A percentile compares a stretch with the other conserved stretches of the same genome.
Evolutionary conservation across 148 eudicot species (phyloP).

Genomic region (Silene uniflora): DNA sequence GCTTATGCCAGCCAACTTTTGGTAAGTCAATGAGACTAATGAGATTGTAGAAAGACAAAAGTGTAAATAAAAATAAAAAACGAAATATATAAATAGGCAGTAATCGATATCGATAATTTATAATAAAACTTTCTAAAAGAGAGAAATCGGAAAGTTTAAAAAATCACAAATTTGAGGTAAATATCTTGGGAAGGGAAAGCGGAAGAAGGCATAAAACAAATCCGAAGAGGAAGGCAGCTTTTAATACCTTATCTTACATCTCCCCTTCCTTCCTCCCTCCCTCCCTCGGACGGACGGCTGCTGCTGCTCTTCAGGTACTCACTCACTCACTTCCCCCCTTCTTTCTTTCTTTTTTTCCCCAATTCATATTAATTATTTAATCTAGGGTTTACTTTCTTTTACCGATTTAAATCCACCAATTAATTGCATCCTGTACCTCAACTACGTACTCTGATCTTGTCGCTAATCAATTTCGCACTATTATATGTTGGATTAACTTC

Average conservation of each 20-base stretch:
- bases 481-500: background rate
- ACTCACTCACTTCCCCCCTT: background rate
- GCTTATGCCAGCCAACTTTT: too few species aligned
- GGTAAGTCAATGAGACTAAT: too few species aligned
- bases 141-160: too few species aligned
- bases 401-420: background rate
- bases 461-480: too few species aligned
- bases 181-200: background rate
- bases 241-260: background rate
- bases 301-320: background rate
- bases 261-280: background rate
- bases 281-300: background rate
- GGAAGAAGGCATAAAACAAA: background rate
- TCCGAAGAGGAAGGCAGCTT: background rate
- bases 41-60: too few species aligned
- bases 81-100: too few species aligned
- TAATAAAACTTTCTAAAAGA: too few species aligned
- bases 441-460: too few species aligned
- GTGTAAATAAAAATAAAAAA: too few species aligned
- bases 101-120: too few species aligned
- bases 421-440: background rate
- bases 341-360: background rate
- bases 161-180: too few species aligned
- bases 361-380: too few species aligned
- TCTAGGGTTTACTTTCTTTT: background rate